Evolutionary conservation across 1,284 basidiomycete species (phyloP).

Genomic region (Heterobasidion irregulare): DNA sequence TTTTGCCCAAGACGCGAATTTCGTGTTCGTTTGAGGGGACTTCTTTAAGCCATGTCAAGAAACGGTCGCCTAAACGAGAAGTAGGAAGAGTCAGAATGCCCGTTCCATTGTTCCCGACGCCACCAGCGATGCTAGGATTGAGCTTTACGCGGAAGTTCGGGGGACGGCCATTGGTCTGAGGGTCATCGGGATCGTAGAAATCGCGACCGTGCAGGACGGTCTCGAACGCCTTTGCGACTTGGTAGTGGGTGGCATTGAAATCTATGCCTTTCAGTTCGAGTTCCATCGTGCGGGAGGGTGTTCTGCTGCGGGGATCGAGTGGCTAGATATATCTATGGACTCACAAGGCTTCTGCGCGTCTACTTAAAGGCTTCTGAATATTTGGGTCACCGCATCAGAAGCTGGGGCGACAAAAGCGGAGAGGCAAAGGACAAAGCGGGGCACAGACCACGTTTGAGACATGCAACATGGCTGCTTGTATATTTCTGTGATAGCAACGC

Average conservation of each 20-base stretch:
- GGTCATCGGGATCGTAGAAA: conserved; percentile 8
- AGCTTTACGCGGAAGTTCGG: conserved; percentile 14
- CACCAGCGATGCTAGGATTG: conserved; percentile 6
- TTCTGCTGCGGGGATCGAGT: no score
- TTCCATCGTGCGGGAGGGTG: conserved; percentile 8
- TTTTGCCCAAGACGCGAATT: background rate
- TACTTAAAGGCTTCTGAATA: no score
- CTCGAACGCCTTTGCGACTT: conserved; percentile 12
- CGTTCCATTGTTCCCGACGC: conserved; percentile 8
- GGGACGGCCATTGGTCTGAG: conserved; percentile 4
- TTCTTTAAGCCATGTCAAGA: conserved; percentile 9
- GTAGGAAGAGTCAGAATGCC: conserved; percentile 11
- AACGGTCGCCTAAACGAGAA: background rate
- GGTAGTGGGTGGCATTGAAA: conserved; percentile 9
- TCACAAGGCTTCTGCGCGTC: no score
- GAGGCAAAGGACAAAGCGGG: no score
- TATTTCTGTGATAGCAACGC: background rate
- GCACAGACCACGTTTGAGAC: background rate
- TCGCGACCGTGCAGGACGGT: conserved; percentile 11
- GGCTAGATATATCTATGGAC: no score
- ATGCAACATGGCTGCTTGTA: background rate
- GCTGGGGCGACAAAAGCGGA: no score
- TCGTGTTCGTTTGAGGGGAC: conserved; percentile 1
- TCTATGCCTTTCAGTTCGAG: conserved; percentile 7
- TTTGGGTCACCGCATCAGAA: no score